A percentile compares a stretch with the other conserved stretches of the same genome.
Evolutionary conservation across 805 yeast genomes (phyloP).

Genomic region (Lipomyces kockii): DNA sequence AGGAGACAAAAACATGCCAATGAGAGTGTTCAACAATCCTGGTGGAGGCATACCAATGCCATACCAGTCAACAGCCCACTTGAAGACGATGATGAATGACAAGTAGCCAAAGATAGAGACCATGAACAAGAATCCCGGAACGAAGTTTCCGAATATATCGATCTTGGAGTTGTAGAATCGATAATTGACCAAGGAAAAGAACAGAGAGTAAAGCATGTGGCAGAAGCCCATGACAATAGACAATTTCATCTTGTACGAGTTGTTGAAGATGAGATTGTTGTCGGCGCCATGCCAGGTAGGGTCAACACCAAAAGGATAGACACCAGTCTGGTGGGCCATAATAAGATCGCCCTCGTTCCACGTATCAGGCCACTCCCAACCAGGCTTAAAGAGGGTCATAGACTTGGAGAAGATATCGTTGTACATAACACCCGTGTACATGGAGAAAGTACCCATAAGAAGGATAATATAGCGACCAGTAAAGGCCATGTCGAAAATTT

Average conservation of each 20-base stretch:
- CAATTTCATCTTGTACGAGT: conserved; percentile 96
- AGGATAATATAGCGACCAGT: conserved; percentile 88
- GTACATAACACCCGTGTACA: conserved; percentile 92
- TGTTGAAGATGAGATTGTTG: conserved; percentile 84
- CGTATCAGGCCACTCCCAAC: conserved; percentile 90
- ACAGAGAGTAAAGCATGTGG: conserved; percentile 90
- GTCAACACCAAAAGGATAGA: conserved; percentile 86
- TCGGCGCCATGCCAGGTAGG: conserved; percentile 98
- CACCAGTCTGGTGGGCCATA: conserved; percentile 67
- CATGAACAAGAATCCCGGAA: conserved; percentile 94
- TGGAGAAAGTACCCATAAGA: conserved; percentile 92
- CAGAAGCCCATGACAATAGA: conserved; percentile 91
- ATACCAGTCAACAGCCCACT: conserved; percentile 94
- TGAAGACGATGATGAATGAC: conserved; percentile 82
- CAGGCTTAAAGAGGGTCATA: conserved; percentile 82
- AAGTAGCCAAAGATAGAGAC: conserved; percentile 95
- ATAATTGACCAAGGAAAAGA: conserved; percentile 84
- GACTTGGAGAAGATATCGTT: conserved; percentile 93
- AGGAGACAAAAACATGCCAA: conserved; percentile 93
- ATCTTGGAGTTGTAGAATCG: conserved; percentile 67
- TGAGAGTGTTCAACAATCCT: conserved; percentile 89
- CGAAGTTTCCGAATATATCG: conserved; percentile 88
- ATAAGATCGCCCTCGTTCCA: conserved; percentile 73
- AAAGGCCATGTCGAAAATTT: conserved; percentile 95
- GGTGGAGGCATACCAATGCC: conserved; percentile 81